Conservation (phyloP, 495 filamentous ascomycete genomes). For the Barbatosphaeria neglecta region DNA sequence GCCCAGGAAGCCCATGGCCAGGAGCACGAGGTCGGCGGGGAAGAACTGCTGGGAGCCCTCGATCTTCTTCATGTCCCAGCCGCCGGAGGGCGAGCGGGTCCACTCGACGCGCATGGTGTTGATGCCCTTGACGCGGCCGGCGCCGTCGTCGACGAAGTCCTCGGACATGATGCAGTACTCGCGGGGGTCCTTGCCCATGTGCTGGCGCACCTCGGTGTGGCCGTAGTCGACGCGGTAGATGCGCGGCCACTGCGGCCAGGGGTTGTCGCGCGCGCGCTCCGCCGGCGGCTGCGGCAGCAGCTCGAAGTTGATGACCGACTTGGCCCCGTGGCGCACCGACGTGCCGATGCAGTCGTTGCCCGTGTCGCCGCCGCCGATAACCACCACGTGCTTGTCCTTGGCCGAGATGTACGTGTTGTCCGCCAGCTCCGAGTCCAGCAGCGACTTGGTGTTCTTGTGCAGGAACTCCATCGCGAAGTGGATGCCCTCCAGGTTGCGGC, state of each 20-base stretch:
- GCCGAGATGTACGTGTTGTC: slow-evolving; percentile 91
- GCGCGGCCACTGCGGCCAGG: slow-evolving; percentile 98
- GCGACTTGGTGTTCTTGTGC: slow-evolving; percentile 95
- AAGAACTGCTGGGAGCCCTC: slow-evolving; percentile 95
- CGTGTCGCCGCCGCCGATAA: slow-evolving; percentile 97
- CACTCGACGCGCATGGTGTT: slow-evolving; percentile 96
- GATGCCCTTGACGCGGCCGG: slow-evolving; percentile 86
- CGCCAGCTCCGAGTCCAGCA: slow-evolving; percentile 81
- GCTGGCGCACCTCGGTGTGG: slow-evolving; percentile 91
- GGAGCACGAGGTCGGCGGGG: slow-evolving; percentile 88
- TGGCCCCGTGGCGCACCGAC: slow-evolving; percentile 93
- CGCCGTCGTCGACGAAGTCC: slow-evolving; percentile 91
- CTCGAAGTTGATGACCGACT: slow-evolving; percentile 96
- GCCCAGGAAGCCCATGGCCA: slow-evolving; percentile 98
- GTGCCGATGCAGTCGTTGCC: slow-evolving; percentile 99
- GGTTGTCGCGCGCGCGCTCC: slow-evolving; percentile 92
- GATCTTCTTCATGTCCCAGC: slow-evolving; percentile 99
- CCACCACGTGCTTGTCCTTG: slow-evolving; percentile 92
- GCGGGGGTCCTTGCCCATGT: slow-evolving; percentile 93
- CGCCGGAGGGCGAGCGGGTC: slow-evolving; percentile 80
- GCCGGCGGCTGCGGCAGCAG: slow-evolving; percentile 88
- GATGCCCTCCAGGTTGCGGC: slow-evolving; percentile 83
- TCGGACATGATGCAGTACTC: slow-evolving; percentile 99
- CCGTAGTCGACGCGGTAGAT: slow-evolving; percentile 99
- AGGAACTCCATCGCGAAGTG: slow-evolving; percentile 99